These are phyloP conservation scores for Pseudoperonospora humuli DNA, from an alignment of 352 stramenopile species.

Conservation along the genomic window DNA sequence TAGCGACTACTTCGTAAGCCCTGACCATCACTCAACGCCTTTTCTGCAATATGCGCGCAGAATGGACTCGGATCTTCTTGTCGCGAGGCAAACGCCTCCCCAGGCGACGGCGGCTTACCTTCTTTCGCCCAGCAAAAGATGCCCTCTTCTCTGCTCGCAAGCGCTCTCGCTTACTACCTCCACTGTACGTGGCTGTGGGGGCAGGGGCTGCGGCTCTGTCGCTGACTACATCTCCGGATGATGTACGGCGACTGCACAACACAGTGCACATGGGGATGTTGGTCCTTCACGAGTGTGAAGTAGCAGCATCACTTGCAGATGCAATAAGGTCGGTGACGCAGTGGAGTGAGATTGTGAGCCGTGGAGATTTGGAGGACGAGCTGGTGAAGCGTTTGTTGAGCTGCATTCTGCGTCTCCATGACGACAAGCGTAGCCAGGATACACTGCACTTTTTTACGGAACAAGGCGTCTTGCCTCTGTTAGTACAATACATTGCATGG, in stretches of 20 bases:
- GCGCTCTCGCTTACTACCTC: conserved; percentile 9
- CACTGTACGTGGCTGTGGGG: conserved; percentile 12
- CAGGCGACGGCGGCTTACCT: conserved; percentile 1
- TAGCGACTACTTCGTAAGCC: not conserved
- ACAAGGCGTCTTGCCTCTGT: conserved; percentile 21
- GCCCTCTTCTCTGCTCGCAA: conserved; percentile 1
- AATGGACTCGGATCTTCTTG: conserved; percentile 13
- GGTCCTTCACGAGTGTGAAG: conserved; percentile 19
- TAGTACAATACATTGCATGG: conserved; percentile 29
- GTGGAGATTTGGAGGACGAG: conserved; percentile 16
- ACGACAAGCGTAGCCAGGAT: conserved; percentile 9
- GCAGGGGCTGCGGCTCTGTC: conserved; percentile 9
- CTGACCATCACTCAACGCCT: conserved; percentile 9
- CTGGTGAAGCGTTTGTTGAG: conserved; percentile 14
- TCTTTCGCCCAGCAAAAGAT: not conserved
- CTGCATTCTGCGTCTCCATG: conserved; percentile 13
- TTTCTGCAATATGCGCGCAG: not conserved
- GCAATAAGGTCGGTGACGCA: not conserved
- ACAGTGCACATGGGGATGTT: conserved; percentile 23
- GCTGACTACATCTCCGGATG: conserved; percentile 7
- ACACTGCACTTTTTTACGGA: conserved; percentile 25
- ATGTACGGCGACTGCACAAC: conserved; percentile 13
- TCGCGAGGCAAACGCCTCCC: not conserved
- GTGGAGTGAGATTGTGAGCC: conserved; percentile 8
- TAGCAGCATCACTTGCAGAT: conserved; percentile 5